These are phyloP conservation scores for Glycyrrhiza uralensis DNA, from an alignment of 306 rosid species.

Conservation along the genomic window DNA sequence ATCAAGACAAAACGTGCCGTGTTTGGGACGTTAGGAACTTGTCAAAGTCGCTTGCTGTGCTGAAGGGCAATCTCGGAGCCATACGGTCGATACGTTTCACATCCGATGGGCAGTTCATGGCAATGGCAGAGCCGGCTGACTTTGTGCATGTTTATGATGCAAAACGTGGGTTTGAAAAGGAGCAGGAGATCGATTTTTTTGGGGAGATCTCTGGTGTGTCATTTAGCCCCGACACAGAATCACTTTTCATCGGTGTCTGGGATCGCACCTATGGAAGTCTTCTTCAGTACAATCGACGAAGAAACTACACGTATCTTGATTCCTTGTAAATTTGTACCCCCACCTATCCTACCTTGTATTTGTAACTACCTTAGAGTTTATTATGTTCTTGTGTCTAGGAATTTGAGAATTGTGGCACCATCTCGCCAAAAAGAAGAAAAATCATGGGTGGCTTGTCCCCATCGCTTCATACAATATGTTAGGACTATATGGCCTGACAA, in stretches of 20 bases:
- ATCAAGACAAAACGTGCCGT: constrained; percentile 81
- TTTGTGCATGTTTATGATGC: constrained; percentile 74
- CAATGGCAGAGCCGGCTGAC: constrained; percentile 86
- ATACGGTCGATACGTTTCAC: constrained; percentile 69
- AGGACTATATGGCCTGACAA: constrained; percentile 15
- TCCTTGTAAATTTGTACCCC: constrained; percentile 39
- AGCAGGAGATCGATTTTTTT: constrained; percentile 78
- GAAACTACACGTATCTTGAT: constrained; percentile 56
- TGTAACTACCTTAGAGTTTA: constrained; percentile 10
- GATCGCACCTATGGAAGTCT: constrained; percentile 85
- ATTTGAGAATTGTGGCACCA: constrained; percentile 22
- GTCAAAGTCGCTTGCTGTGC: constrained; percentile 64
- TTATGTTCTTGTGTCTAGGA: constrained; percentile 18
- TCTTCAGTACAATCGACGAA: constrained; percentile 62
- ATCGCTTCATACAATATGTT: constrained; percentile 20
- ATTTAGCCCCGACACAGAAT: constrained; percentile 80
- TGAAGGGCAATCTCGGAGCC: constrained; percentile 82
- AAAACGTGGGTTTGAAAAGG: constrained; percentile 60
- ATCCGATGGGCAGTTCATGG: constrained; percentile 73
- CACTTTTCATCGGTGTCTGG: constrained; percentile 75
- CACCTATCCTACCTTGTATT: constrained; percentile 15
- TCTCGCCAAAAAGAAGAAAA: constrained; percentile 13
- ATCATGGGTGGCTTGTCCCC: constrained; percentile 21
- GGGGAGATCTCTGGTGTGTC: constrained; percentile 84
- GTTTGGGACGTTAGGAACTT: constrained; percentile 79